A percentile compares a stretch with the other conserved stretches of the same genome.
Evolutionary conservation across 139 green algal species (phyloP).

Genomic region (Klebsormidium nitens): DNA sequence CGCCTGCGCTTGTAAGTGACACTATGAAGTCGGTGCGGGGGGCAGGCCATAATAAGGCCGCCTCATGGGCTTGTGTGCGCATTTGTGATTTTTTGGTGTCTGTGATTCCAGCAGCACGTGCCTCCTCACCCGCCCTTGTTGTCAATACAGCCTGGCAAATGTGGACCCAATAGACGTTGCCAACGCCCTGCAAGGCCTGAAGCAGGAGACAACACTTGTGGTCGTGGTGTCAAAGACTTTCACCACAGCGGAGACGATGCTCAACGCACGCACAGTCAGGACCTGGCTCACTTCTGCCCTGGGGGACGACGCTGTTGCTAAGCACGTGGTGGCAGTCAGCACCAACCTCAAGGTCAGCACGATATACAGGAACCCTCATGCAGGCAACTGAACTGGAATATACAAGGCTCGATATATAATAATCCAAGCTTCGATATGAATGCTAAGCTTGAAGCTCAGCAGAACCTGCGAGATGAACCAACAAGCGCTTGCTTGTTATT

Average conservation of each 20-base stretch:
- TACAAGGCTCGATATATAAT: too few species aligned
- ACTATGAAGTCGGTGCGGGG: too few species aligned
- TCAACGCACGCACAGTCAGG: conserved; percentile 93
- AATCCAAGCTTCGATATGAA: too few species aligned
- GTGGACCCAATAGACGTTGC: conserved; percentile 98
- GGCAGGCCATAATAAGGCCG: too few species aligned
- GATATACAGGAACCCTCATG: too few species aligned
- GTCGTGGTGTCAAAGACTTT: conserved; percentile 99
- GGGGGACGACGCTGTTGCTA: conserved; percentile 65
- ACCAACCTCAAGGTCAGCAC: conserved; percentile 85
- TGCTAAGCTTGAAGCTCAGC: too few species aligned
- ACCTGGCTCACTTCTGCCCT: conserved; percentile 45
- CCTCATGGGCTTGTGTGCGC: not conserved
- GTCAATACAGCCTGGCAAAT: conserved; percentile 76
- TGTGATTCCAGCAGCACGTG: not conserved
- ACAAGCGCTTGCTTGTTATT: too few species aligned
- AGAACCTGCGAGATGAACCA: too few species aligned
- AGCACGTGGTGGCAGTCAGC: conserved; percentile 98
- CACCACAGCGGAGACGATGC: conserved; percentile 99
- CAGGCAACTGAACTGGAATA: too few species aligned
- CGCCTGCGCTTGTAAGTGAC: conserved; percentile 74
- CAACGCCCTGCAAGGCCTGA: conserved; percentile 64
- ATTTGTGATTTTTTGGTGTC: not conserved
- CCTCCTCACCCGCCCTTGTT: not conserved
- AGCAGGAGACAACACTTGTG: conserved; percentile 81